Evolutionary conservation across 768 basidiomycete genomes (phyloP).

Genomic region (Suillus occidentalis): DNA sequence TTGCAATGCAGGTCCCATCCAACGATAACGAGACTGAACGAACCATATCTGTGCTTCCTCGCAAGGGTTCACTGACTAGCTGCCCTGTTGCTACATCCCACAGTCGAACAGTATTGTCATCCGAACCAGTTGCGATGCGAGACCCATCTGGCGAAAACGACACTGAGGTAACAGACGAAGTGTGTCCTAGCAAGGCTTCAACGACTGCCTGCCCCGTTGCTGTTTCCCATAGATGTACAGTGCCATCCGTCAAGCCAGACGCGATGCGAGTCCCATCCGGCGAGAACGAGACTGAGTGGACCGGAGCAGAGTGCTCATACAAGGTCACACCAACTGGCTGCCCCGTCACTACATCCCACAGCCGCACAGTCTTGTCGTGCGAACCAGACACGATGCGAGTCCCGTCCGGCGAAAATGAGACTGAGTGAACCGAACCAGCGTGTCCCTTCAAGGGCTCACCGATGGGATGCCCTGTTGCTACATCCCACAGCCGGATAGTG

Average conservation of each 20-base stretch:
- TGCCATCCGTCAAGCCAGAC: background rate
- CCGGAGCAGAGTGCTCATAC: background rate
- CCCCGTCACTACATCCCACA: constrained; percentile 4
- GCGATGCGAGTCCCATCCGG: background rate
- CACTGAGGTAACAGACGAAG: background rate
- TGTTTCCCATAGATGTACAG: background rate
- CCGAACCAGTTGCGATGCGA: background rate
- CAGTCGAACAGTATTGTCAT: background rate
- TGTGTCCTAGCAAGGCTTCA: background rate
- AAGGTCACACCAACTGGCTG: background rate
- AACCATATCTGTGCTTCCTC: background rate
- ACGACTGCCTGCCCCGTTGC: background rate
- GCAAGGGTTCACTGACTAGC: background rate
- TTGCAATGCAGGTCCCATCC: background rate
- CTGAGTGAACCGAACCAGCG: background rate
- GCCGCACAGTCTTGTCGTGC: constrained; percentile 2
- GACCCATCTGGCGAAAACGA: background rate
- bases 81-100: background rate
- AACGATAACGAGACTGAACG: background rate
- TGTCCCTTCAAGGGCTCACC: constrained; percentile 8
- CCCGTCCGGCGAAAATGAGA: constrained; percentile 7
- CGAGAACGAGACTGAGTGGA: background rate
- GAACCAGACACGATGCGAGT: constrained; percentile 2
- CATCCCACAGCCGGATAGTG: constrained; percentile 11
- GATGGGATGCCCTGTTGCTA: constrained; percentile 1